Evolutionary conservation across 495 filamentous ascomycete species (phyloP).

Genomic region (Stereocaulon alpinum): DNA sequence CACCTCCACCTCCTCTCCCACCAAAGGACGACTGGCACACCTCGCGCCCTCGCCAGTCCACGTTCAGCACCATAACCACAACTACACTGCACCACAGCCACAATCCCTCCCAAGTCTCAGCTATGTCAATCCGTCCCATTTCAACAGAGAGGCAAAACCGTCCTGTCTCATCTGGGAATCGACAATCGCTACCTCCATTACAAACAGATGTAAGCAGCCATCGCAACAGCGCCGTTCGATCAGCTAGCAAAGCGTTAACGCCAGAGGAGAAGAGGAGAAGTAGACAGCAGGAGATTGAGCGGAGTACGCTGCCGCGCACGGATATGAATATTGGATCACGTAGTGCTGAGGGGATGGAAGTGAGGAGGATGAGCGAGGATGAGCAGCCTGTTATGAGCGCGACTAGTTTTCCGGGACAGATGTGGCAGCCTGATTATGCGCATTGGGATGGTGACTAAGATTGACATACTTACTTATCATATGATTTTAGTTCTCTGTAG

Average conservation of each 20-base stretch:
- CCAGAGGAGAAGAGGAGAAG: constrained; percentile 27
- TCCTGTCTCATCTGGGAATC: background rate
- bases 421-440: constrained; percentile 53
- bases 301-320: constrained; percentile 12
- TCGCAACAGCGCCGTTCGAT: constrained; percentile 2
- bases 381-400: constrained; percentile 59
- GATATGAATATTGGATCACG: no score
- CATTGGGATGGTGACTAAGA: constrained; percentile 10
- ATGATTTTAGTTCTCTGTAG: background rate
- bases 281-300: constrained; percentile 24
- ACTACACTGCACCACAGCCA: background rate
- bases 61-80: background rate
- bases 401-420: constrained; percentile 72
- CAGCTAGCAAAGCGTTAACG: constrained; percentile 1
- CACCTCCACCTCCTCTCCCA: constrained; percentile 22
- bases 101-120: background rate
- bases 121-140: background rate
- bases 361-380: constrained; percentile 27
- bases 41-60: constrained; percentile 7
- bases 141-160: background rate
- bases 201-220: constrained; percentile 14
- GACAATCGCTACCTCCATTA: constrained; percentile 19
- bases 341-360: constrained; percentile 3
- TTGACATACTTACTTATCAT: background rate
- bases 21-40: constrained; percentile 22